Conservation (phyloP, 2,329 filamentous ascomycete species). For the Gremmenia infestans region DNA sequence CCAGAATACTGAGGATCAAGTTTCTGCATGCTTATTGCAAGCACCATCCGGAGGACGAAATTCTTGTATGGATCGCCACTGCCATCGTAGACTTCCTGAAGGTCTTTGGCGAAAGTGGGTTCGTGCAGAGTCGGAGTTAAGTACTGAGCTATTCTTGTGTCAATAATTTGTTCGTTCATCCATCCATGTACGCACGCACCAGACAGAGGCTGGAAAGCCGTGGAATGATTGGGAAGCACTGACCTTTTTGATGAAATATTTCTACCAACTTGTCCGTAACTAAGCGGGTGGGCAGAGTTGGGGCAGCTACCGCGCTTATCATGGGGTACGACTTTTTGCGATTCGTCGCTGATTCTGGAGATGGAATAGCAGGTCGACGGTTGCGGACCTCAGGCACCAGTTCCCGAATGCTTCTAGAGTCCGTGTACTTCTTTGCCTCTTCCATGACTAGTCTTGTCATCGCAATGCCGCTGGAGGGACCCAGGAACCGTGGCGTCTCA, state of each 20-base stretch:
- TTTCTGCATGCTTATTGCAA: conserved; percentile 93
- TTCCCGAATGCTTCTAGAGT: conserved; percentile 86
- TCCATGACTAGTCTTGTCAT: conserved; percentile 96
- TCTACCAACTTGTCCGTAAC: conserved; percentile 76
- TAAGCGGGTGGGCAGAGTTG: conserved; percentile 65
- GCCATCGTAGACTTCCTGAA: conserved; percentile 76
- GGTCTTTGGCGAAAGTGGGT: conserved; percentile 66
- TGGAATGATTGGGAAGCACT: conserved; percentile 19
- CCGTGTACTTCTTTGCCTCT: conserved; percentile 88
- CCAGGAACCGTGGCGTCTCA: conserved; percentile 82
- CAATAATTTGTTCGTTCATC: conserved; percentile 4
- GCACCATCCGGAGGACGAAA: conserved; percentile 84
- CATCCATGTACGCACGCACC: background rate
- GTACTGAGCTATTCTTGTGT: conserved; percentile 62
- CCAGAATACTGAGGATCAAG: conserved; percentile 86
- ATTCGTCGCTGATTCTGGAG: conserved; percentile 43
- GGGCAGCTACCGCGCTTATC: conserved; percentile 78
- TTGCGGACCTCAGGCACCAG: conserved; percentile 72
- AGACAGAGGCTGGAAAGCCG: background rate
- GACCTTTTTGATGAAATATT: conserved; percentile 81
- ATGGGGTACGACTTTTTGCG: conserved; percentile 86
- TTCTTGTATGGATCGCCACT: conserved; percentile 76
- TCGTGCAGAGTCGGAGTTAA: conserved; percentile 88
- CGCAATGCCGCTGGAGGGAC: conserved; percentile 90
- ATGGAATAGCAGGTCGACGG: conserved; percentile 64